Percentiles rank a stretch among this genome's conserved stretches.
Conservation (phyloP, 2,329 filamentous ascomycete species). For the Pezicula rhizophila region DNA sequence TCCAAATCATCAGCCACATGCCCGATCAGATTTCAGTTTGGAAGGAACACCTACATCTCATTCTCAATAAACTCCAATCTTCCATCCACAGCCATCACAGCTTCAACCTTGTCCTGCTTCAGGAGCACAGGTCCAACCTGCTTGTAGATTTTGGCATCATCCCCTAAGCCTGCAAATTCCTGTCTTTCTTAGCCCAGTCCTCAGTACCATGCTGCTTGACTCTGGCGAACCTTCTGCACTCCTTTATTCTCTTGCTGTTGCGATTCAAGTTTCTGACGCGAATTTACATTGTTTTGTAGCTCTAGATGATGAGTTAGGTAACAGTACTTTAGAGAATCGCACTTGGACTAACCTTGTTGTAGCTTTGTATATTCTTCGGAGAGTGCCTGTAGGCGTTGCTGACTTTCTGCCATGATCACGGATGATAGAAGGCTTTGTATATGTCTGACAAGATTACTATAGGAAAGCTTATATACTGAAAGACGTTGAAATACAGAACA, state of each 20-base stretch:
- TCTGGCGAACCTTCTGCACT: slow-evolving; percentile 63
- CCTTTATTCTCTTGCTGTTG: slow-evolving; percentile 90
- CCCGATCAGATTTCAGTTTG: neutral
- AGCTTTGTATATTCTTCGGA: slow-evolving; percentile 84
- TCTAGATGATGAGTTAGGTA: slow-evolving; percentile 45
- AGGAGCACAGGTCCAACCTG: slow-evolving; percentile 85
- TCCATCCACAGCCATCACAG: slow-evolving; percentile 83
- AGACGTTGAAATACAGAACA: neutral
- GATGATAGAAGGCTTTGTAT: slow-evolving; percentile 1
- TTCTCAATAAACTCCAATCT: slow-evolving; percentile 87
- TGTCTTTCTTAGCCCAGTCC: slow-evolving; percentile 30
- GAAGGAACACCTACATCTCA: slow-evolving; percentile 65
- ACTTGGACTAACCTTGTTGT: slow-evolving; percentile 59
- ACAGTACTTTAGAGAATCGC: neutral
- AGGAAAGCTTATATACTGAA: slow-evolving; percentile 1
- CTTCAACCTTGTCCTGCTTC: slow-evolving; percentile 90
- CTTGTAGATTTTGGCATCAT: slow-evolving; percentile 91
- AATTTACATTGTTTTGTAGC: slow-evolving; percentile 67
- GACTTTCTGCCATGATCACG: slow-evolving; percentile 59
- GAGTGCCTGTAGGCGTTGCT: slow-evolving; percentile 73
- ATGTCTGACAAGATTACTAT: neutral
- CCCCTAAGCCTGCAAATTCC: slow-evolving; percentile 76
- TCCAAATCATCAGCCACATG: slow-evolving; percentile 6
- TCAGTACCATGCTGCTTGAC: neutral
- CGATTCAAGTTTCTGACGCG: slow-evolving; percentile 85